A percentile compares a stretch with the other conserved stretches of the same genome.
Evolutionary conservation across 306 rosid genomes (phyloP).

Genomic region (Inga oerstediana): DNA sequence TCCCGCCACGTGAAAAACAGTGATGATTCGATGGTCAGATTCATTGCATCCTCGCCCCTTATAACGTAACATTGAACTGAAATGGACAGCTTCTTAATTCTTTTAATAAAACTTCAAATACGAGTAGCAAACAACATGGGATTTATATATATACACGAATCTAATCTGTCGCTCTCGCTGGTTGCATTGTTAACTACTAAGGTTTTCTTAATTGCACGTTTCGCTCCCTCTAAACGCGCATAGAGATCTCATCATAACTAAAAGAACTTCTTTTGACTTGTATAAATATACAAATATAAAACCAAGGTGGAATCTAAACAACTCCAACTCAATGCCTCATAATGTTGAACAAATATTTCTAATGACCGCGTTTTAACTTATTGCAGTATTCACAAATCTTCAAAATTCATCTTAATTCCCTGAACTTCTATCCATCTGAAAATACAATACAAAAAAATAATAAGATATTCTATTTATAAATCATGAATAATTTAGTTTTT

Average conservation of each 20-base stretch:
- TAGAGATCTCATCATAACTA: neutral
- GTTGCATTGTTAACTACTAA: neutral
- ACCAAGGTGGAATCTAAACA: neutral
- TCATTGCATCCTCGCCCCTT: slow-evolving; percentile 22
- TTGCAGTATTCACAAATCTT: neutral
- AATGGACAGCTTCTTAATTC: neutral
- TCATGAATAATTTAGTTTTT: neutral
- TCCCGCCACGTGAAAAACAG: slow-evolving; percentile 13
- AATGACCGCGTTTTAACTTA: neutral
- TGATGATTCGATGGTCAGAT: slow-evolving; percentile 5
- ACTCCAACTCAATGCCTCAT: neutral
- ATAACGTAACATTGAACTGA: neutral
- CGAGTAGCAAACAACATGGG: neutral
- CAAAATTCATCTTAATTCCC: neutral
- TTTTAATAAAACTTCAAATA: neutral
- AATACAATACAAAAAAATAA: too few species aligned
- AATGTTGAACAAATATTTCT: neutral
- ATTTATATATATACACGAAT: neutral
- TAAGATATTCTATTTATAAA: too few species aligned
- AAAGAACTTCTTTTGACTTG: neutral
- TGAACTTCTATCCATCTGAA: neutral
- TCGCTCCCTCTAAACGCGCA: neutral
- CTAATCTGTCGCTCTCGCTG: neutral
- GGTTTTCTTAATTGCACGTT: neutral
- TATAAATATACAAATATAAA: too few species aligned